Conservation (phyloP, 768 basidiomycete genomes). For the Peribolospora kevripleyi region DNA sequence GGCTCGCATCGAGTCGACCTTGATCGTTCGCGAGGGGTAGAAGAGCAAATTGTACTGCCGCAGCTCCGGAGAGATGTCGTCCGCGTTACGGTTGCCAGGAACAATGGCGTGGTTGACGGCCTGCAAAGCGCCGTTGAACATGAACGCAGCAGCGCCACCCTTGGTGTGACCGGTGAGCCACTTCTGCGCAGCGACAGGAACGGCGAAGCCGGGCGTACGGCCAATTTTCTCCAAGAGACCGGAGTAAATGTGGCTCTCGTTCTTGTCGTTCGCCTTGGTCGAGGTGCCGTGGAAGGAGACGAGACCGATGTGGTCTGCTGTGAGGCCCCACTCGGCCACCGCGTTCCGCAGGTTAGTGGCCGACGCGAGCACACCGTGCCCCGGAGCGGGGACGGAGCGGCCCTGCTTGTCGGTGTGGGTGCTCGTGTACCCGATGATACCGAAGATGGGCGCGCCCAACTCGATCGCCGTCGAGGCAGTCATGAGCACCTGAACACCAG, state of each 20-base stretch:
- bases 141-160: slow-evolving; percentile 97
- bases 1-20: slow-evolving; percentile 57
- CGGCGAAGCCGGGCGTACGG: slow-evolving; percentile 83
- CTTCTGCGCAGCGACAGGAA: slow-evolving; percentile 93
- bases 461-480: slow-evolving; percentile 84
- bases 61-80: slow-evolving; percentile 45
- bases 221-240: slow-evolving; percentile 69
- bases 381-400: slow-evolving; percentile 65
- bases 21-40: slow-evolving; percentile 92
- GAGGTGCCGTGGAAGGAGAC: slow-evolving; percentile 26
- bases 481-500: slow-evolving; percentile 94
- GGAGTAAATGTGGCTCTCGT: slow-evolving; percentile 94
- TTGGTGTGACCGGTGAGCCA: slow-evolving; percentile 91
- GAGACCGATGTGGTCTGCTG: slow-evolving; percentile 59
- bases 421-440: slow-evolving; percentile 81
- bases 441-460: slow-evolving; percentile 77
- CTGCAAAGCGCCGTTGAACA: slow-evolving; percentile 26
- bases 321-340: slow-evolving; percentile 87
- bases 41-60: slow-evolving; percentile 68
- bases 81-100: slow-evolving; percentile 49
- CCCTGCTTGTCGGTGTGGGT: slow-evolving; percentile 98
- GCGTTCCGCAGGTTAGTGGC: slow-evolving; percentile 45
- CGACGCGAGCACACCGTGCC: too few species aligned
- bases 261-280: slow-evolving; percentile 55
- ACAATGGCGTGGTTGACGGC: slow-evolving; percentile 18